Conservation (phyloP, 2,329 filamentous ascomycete species). For the Claviceps maximensis region DNA sequence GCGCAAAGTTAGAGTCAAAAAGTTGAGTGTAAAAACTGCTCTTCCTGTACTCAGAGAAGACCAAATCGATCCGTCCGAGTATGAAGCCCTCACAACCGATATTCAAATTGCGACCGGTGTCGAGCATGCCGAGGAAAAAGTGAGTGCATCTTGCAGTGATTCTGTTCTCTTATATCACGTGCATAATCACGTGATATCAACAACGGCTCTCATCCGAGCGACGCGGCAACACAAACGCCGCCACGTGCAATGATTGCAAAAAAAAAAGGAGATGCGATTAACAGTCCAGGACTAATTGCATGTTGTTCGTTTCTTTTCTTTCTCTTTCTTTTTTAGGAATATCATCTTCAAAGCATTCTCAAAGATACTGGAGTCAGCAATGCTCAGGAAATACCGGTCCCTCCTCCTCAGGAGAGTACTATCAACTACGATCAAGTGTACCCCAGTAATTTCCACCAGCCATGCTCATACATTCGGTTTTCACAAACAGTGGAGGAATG, state of each 20-base stretch:
- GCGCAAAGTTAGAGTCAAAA: conserved; percentile 69
- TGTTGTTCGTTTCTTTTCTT: too few species aligned
- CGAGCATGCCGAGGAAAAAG: conserved; percentile 93
- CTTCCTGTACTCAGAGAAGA: conserved; percentile 79
- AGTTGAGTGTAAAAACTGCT: conserved; percentile 81
- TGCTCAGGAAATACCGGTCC: conserved; percentile 51
- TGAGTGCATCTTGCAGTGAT: conserved; percentile 40
- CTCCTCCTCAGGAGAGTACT: conserved; percentile 48
- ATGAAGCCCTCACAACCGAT: conserved; percentile 74
- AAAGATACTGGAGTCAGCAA: conserved; percentile 41
- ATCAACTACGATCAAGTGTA: conserved; percentile 87
- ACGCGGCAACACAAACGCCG: not conserved
- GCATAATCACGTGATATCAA: conserved; percentile 29
- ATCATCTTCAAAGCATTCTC: conserved; percentile 78
- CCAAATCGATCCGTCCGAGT: conserved; percentile 76
- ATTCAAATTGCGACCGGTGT: conserved; percentile 89
- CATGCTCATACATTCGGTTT: conserved; percentile 90
- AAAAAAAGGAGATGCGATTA: too few species aligned
- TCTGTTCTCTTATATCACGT: conserved; percentile 33
- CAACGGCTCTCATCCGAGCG: not conserved
- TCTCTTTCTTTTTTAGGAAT: conserved; percentile 52
- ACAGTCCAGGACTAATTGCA: not conserved
- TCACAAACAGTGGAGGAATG: conserved; percentile 97
- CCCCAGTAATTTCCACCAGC: conserved; percentile 63
- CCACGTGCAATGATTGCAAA: too few species aligned